Base-by-base conservation (phyloP, 495 filamentous ascomycete genomes). In the Xylaria bambusicola region DNA sequence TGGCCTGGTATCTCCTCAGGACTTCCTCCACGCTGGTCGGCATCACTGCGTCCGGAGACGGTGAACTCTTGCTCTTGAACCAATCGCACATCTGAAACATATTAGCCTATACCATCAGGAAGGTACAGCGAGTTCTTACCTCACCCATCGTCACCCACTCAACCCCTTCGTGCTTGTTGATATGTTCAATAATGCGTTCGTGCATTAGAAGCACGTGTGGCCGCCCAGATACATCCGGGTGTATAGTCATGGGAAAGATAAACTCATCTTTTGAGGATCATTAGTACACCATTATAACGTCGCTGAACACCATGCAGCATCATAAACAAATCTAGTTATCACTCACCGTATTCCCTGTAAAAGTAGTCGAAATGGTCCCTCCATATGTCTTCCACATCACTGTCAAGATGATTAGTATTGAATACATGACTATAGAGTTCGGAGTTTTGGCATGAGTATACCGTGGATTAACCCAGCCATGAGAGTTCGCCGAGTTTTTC, bases 81-180 rank as follows among this genome's bases (percentile, higher is more conserved):
- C 83, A 77, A 52, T 84, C 78, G 17, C 71, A 74, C 67, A 85
- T 85, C 66, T 84, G 70, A 17, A 41, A 8, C 15, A 35, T 62
- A 45, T 65, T 58, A 24, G 38, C 55, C 10, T 26, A 20, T 12
- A 23, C 31, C 7, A 15, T 40, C 15, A 7, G 12, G 35, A 52
- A 12, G 26, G 12, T 5, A 38, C 23, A 27, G 17, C 23, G 44
- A 20, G 42, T 27, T 24, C 62, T 59, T 35, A 67, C 64, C 64
- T 87, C 78, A 56, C 84, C 86, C 67, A 91, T 85, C 6, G 86
- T 89, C 64, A 88, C 81, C 86, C 86, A 91, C 64, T 90, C 85
- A 1, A 90, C 84, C 3, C 88, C 87, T 62, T 89, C 86, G 54
- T 90, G 87, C 50, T 80, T 81, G 56, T 89, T 89, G 63, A 90